A percentile compares a stretch with the other conserved stretches of the same genome.
Evolutionary conservation across 2,329 filamentous ascomycete genomes (phyloP).

Genomic region (Fusarium napiforme): DNA sequence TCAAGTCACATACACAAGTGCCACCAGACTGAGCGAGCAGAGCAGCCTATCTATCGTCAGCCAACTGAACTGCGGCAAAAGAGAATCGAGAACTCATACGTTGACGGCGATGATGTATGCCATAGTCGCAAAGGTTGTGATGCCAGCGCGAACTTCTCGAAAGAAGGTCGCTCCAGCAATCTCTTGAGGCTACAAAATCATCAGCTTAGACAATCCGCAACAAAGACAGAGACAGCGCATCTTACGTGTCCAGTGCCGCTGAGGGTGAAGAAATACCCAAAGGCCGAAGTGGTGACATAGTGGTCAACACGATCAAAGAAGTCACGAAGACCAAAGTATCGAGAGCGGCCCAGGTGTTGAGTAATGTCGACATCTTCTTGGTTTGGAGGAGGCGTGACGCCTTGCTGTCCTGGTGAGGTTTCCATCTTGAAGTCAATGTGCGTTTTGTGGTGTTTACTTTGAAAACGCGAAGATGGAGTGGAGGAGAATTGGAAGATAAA

Average conservation of each 20-base stretch:
- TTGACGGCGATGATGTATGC: conserved; percentile 85
- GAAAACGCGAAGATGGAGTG: neutral
- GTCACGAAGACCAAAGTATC: conserved; percentile 50
- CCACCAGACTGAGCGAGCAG: conserved; percentile 82
- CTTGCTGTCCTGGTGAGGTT: conserved; percentile 16
- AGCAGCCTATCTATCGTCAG: conserved; percentile 62
- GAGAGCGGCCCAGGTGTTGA: conserved; percentile 34
- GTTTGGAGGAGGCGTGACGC: conserved; percentile 17
- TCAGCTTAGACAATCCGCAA: neutral
- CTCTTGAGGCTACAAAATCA: conserved; percentile 66
- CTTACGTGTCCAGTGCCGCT: conserved; percentile 75
- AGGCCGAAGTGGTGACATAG: conserved; percentile 54
- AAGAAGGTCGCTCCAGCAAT: conserved; percentile 77
- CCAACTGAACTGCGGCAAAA: neutral
- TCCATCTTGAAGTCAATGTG: conserved; percentile 13
- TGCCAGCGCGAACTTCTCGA: conserved; percentile 80
- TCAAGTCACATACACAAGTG: conserved; percentile 73
- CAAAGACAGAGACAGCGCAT: conserved; percentile 19
- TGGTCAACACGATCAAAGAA: conserved; percentile 51
- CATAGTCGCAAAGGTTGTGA: conserved; percentile 86
- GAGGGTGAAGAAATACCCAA: conserved; percentile 73
- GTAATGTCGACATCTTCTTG: neutral
- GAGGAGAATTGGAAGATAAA: neutral
- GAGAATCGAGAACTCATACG: conserved; percentile 50
- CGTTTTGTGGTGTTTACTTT: neutral